Base-by-base conservation (phyloP, 1,284 basidiomycete genomes). In the Albatrellus sp. region DNA sequence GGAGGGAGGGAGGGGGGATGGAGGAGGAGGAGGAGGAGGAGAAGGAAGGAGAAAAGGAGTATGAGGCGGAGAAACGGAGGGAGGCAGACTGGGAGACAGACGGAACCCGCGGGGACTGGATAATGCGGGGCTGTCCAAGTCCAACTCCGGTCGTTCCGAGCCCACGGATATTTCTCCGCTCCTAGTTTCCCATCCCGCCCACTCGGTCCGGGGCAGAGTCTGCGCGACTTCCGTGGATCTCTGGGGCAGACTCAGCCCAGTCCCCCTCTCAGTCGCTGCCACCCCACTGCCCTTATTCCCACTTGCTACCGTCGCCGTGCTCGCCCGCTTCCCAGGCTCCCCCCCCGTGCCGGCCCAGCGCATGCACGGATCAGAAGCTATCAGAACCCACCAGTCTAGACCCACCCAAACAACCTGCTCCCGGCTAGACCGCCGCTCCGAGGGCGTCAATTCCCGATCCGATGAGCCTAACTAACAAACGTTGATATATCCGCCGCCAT, bases 11-110 rank as follows among this genome's bases (percentile, higher is more conserved):
- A 46, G 50, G 50, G 51, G 45, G 47, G 47, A 44, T 50, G 52
- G 43, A 50, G 46, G 54, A 56, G 51, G 51, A 49, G 45, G 53
- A 50, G 53, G 54, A 50, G 55, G 55, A 56, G 56, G 52, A 42
- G 42, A 13, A 44, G 39, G 40, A 44, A 48, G 45, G 42, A 44
- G 42, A 38, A 33, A 48, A 29, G 14, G 39, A 28, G 39, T 20
- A 4, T 29, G 19, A 28, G 28, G 16, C 12, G 12, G 37, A 12
- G 37, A 7, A n/a, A 10, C n/a, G n/a, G n/a, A n/a, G n/a, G n/a
- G 17, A 12, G 9, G 12, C 37, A 24, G 14, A 20, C 24, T 24
- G 24, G 24, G 24, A 3, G n/a, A 4, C 24, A 24, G 24, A 24
- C 24, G 24, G 24, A 24, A 24, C 24, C 24, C 24, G 24, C 24